These are phyloP conservation scores for Chrysophaeum taylorii DNA, from an alignment of 352 stramenopile species.

Conservation along the genomic window DNA sequence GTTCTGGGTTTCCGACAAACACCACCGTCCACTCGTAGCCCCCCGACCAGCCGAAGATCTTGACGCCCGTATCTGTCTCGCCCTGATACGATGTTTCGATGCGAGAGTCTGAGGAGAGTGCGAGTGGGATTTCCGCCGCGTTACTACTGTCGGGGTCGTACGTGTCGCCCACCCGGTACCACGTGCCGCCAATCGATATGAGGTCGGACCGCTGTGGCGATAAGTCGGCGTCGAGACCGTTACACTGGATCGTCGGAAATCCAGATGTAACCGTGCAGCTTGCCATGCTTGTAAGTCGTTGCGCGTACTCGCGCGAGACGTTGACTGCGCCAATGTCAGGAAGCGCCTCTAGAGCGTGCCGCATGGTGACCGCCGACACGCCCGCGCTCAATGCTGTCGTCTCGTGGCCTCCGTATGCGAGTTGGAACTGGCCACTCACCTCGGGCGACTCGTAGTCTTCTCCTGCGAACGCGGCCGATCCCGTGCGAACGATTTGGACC, in stretches of 20 bases:
- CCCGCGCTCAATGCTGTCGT: slow-evolving; percentile 65
- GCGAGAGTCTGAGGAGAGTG: slow-evolving; percentile 38
- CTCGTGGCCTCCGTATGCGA: slow-evolving; percentile 61
- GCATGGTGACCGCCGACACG: slow-evolving; percentile 62
- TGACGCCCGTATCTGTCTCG: slow-evolving; percentile 20
- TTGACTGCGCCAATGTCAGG: slow-evolving; percentile 53
- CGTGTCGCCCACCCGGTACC: slow-evolving; percentile 40
- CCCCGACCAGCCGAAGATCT: slow-evolving; percentile 43
- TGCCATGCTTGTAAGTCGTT: background rate
- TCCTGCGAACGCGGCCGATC: slow-evolving; percentile 9
- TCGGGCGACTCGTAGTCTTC: slow-evolving; percentile 22
- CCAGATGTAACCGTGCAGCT: background rate
- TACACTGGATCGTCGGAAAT: background rate
- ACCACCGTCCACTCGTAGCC: slow-evolving; percentile 53
- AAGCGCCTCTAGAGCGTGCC: slow-evolving; percentile 68
- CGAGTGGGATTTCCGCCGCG: slow-evolving; percentile 36
- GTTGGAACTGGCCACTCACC: slow-evolving; percentile 60
- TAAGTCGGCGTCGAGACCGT: background rate
- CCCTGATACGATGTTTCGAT: slow-evolving; percentile 38
- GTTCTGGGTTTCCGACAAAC: slow-evolving; percentile 30
- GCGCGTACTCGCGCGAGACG: slow-evolving; percentile 24
- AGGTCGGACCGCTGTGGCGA: slow-evolving; percentile 23
- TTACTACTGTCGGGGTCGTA: slow-evolving; percentile 32
- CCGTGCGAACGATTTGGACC: slow-evolving; percentile 35
- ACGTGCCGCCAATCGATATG: slow-evolving; percentile 39